Conservation (phyloP, 495 filamentous ascomycete species). For the Xeromyces bisporus region DNA sequence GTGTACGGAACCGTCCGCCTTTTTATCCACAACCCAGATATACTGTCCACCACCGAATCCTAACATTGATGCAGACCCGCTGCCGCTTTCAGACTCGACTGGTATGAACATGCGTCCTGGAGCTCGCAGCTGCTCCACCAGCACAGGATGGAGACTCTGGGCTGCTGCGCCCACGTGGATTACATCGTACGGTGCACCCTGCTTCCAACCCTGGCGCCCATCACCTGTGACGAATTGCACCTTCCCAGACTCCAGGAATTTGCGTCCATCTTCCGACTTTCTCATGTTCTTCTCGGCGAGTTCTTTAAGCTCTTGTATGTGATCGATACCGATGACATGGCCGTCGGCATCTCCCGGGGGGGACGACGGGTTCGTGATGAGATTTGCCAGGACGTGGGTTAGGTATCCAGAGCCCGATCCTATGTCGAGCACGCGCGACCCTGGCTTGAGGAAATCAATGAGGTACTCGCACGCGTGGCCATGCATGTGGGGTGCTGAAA, state of each 20-base stretch:
- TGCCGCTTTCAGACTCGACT: constrained; percentile 40
- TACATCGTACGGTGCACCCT: constrained; percentile 56
- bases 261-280: constrained; percentile 49
- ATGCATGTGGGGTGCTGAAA: constrained; percentile 96
- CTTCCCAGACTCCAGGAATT: constrained; percentile 38
- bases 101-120: constrained; percentile 83
- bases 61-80: constrained; percentile 6
- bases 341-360: constrained; percentile 21
- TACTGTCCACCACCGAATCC: constrained; percentile 39
- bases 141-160: constrained; percentile 45
- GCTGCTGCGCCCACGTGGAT: constrained; percentile 95
- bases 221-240: constrained; percentile 68
- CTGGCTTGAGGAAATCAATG: constrained; percentile 38
- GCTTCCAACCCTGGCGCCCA: constrained; percentile 59
- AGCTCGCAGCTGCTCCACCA: constrained; percentile 62
- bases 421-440: constrained; percentile 60
- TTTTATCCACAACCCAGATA: constrained; percentile 86
- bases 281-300: constrained; percentile 56
- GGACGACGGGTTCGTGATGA: constrained; percentile 37
- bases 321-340: constrained; percentile 68
- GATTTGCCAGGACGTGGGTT: constrained; percentile 72
- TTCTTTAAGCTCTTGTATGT: constrained; percentile 63
- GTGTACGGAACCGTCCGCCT: constrained; percentile 52
- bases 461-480: constrained; percentile 57
- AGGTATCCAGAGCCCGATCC: constrained; percentile 85